Base-by-base conservation (phyloP, 1,284 basidiomycete species). In the Apiotrichum siamense region DNA sequence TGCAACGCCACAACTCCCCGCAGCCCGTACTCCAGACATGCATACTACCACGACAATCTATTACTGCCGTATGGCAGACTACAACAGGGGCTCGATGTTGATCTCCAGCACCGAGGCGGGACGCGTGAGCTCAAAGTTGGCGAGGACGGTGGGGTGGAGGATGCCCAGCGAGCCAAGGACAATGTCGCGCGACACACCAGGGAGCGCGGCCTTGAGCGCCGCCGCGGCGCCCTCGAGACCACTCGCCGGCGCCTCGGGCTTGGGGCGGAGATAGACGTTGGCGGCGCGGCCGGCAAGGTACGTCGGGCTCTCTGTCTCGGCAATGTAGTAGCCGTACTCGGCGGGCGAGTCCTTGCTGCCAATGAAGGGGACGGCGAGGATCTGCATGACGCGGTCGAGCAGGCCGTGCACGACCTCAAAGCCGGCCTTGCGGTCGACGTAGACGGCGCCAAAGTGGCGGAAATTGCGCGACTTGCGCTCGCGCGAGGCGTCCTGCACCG, bases 31-130 rank as follows among this genome's bases (percentile, higher is more conserved):
- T 6, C 21, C 39, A 41, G 26, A 29, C 7, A 41, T 27, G 39
- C 27, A 31, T 40, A 18, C 21, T 25, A 21, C 36, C n/a, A 27
- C 32, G n/a, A 13, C 32, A 31, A 31, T 9, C 29, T 15, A 31
- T 15, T 15, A 31, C 33, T n/a, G 17, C 33, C 33, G 13, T n/a
- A 12, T n/a, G 33, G 13, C 33, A 35, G 29, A 35, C 27, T 87
- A 91, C 76, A 90, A 84, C 80, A 98, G 91, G 15, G 86, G 86
- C 74, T 96, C 90, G 44, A 98, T 78, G 44, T 86, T 86, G 70
- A 98, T 90, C 79, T 99, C 96, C 54, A 99, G 77, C 11, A 85
- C 85, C 17, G 92, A 96, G 74, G 92, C 97, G n/a, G 94, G 96
- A 75, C 88, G 93, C 42, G 82, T 81, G 60, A 98, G 86, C 72